Base-by-base conservation (phyloP, 331 rosid genomes). In the Quercus phellos region DNA sequence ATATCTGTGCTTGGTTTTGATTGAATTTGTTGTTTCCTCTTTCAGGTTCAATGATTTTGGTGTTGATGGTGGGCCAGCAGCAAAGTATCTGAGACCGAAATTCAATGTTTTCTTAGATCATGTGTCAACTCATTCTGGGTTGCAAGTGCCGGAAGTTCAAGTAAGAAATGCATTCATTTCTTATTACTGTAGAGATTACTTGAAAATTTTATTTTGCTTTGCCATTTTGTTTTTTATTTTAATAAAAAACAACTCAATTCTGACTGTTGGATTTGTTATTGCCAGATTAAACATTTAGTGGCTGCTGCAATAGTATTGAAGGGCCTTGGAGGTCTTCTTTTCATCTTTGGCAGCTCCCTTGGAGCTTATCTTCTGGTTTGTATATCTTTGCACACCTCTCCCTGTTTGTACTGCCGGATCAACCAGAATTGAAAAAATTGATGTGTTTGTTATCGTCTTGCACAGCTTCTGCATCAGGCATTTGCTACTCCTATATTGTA, bases 281-380 rank as follows among this genome's bases (percentile, higher is more conserved):
- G 27, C 58, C 87, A 90, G 95, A 84, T 87, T 53, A 80, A 83
- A 13, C 66, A 86, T 74, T 61, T 90, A 26, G 84, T 88, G 70
- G 81, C 90, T 53, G 91, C 87, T 55, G 74, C 86, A 4, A 72
- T 90, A 26, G 87, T 68, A 12, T 69, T 90, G 86, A 90, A 87
- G 81, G 92, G 87, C 21, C 19, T 84, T 43, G 92, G 95, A 56
- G 81, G 95, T 51, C 77, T 87, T 51, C 82, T 90, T 56, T 90
- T 90, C 74, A 75, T 90, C 78, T 83, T 90, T 34, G 90, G 89
- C 76, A 88, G 85, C 64, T 76, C 89, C 38, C 17, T 87, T 68
- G 92, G 92, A 81, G 92, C 92, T 29, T 82, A 55, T 82, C 80
- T 90, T 24, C 86, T 90, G 90, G 95, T 88, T 72, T 54, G 88